phyloP scores from a whole-genome alignment of 352 stramenopile species.

The Pythium sp. region DNA sequence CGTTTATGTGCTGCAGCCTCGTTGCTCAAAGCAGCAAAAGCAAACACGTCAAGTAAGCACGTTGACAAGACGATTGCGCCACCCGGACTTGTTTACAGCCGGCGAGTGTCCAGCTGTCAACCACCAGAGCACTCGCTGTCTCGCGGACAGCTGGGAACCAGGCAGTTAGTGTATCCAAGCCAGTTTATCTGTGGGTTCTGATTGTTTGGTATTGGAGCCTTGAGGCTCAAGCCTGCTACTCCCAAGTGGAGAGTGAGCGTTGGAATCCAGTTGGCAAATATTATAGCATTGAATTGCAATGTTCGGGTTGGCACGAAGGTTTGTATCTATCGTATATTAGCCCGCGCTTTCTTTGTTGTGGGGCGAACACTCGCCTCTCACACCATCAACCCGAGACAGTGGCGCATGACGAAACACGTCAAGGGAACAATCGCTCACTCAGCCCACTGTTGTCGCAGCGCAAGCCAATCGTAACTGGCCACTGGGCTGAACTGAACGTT shows the following conservation, averaged over 20 bases:
- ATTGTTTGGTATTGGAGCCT: no score
- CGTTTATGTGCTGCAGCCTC: neutral
- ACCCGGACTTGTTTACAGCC: neutral
- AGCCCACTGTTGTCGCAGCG: neutral
- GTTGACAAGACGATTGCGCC: neutral
- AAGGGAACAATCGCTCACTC: neutral
- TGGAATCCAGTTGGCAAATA: no score
- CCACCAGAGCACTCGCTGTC: no score
- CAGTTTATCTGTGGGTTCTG: neutral
- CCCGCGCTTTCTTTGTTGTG: neutral
- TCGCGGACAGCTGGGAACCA: neutral
- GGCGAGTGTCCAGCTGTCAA: neutral
- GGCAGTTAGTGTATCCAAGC: neutral
- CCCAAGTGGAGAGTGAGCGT: no score
- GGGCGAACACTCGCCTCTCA: neutral
- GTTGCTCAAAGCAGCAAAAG: neutral
- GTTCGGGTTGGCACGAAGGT: neutral
- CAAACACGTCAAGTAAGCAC: neutral
- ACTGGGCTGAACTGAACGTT: neutral
- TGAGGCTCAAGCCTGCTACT: no score
- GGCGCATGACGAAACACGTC: neutral
- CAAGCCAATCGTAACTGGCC: neutral
- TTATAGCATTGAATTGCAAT: no score
- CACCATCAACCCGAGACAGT: neutral
- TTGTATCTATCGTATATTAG: neutral